Conservation (phyloP, 257 asterid species). For the Eustoma russellianum region DNA sequence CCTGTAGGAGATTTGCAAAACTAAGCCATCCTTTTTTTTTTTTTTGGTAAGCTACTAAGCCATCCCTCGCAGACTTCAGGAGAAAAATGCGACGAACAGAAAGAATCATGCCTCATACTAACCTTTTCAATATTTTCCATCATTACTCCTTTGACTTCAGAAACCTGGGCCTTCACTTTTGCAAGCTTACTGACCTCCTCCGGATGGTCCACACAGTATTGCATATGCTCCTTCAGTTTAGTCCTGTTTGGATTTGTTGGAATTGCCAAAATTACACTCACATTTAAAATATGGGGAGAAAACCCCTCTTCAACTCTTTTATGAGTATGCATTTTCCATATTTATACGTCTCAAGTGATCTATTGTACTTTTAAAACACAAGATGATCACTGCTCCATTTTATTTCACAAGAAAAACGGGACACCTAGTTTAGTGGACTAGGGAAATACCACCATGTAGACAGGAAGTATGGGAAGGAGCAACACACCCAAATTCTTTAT, state of each 20-base stretch:
- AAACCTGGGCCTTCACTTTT: slow-evolving; percentile 92
- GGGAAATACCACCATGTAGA: too few relatives aligned
- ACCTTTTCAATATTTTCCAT: slow-evolving; percentile 98
- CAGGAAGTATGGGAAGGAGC: too few relatives aligned
- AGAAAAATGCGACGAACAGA: slow-evolving; percentile 1
- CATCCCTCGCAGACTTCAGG: background rate
- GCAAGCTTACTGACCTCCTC: slow-evolving; percentile 87
- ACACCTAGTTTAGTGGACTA: too few relatives aligned
- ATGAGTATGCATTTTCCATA: too few relatives aligned
- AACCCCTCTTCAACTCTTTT: too few relatives aligned
- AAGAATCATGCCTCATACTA: background rate
- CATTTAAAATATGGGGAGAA: too few relatives aligned
- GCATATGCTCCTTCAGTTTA: slow-evolving; percentile 95
- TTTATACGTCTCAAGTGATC: too few relatives aligned
- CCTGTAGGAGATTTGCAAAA: slow-evolving; percentile 35
- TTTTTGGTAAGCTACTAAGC: too few relatives aligned
- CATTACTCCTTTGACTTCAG: slow-evolving; percentile 98
- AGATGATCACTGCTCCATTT: too few relatives aligned
- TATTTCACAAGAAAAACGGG: too few relatives aligned
- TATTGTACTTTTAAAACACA: too few relatives aligned
- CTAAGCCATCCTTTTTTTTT: background rate
- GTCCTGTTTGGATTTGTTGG: slow-evolving; percentile 33
- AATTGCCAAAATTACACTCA: too few relatives aligned
- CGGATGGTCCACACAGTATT: slow-evolving; percentile 90
- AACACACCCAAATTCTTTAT: slow-evolving; percentile 92